phyloP scores from a whole-genome alignment of 169 alveolate genomes.

The Plasmodium berghei region DNA sequence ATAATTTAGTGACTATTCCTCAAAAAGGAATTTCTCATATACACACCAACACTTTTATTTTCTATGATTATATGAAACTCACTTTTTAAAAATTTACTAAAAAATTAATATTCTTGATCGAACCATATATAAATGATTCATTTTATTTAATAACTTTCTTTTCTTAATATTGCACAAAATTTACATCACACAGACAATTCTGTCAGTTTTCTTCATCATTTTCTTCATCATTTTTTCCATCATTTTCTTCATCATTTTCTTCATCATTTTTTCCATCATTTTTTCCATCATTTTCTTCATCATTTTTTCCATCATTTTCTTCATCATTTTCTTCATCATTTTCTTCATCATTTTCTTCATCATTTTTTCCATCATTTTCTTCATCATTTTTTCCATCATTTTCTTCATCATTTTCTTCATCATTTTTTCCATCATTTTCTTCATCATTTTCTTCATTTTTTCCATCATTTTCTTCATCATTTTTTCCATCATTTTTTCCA shows the following conservation, averaged over 20 bases:
- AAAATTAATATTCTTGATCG: too few species aligned
- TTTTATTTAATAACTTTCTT: background rate
- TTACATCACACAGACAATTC: too few species aligned
- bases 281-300: background rate
- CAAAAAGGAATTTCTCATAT: too few species aligned
- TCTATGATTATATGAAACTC: too few species aligned
- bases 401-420: slow-evolving; percentile 1
- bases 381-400: background rate
- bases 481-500: background rate
- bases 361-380: background rate
- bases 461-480: background rate
- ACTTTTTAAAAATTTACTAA: too few species aligned
- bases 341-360: background rate
- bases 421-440: background rate
- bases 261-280: background rate
- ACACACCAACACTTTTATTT: too few species aligned
- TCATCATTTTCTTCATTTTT: background rate
- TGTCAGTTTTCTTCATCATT: background rate
- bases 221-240: background rate
- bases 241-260: background rate
- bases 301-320: background rate
- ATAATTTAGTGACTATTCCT: too few species aligned
- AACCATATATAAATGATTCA: background rate
- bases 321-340: background rate
- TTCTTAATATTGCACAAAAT: background rate